Percentiles rank a stretch among this genome's conserved stretches.
phyloP scores from a whole-genome alignment of 768 basidiomycete genomes.

The Hemileccinum rubropunctum region DNA sequence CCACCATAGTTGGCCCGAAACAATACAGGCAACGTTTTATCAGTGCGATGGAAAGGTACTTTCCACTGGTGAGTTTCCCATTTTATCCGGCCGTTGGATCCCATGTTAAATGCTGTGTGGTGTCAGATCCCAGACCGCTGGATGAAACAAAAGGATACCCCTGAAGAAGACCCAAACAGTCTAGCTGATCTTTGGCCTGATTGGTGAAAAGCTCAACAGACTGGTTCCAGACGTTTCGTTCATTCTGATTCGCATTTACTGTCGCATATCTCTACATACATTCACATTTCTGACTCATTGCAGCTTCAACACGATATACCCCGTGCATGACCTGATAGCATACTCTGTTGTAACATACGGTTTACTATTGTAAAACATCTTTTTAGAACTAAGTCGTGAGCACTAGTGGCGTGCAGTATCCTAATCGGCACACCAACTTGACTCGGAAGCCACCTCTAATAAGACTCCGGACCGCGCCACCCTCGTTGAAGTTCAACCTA shows the following conservation, averaged over 20 bases:
- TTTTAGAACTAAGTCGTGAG: too few species aligned
- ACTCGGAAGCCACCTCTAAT: too few species aligned
- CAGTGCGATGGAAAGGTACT: constrained; percentile 87
- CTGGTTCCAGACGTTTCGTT: not conserved
- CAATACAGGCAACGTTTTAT: constrained; percentile 89
- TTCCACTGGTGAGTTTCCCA: constrained; percentile 62
- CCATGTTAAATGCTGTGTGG: constrained; percentile 2
- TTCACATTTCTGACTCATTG: constrained; percentile 10
- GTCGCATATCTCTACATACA: not conserved
- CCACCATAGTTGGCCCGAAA: constrained; percentile 94
- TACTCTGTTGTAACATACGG: constrained; percentile 23
- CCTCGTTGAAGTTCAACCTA: constrained; percentile 5
- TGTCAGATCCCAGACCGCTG: constrained; percentile 80
- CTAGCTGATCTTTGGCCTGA: constrained; percentile 63
- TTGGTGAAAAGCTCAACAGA: constrained; percentile 38
- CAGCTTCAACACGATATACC: constrained; percentile 18
- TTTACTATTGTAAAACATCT: not conserved
- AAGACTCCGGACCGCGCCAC: constrained; percentile 8
- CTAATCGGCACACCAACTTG: not conserved
- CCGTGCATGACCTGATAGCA: constrained; percentile 26
- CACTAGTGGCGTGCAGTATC: not conserved
- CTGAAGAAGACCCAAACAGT: constrained; percentile 67
- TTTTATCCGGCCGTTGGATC: not conserved
- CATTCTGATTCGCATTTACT: constrained; percentile 2
- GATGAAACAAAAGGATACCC: constrained; percentile 82